Evolutionary conservation across 2,329 filamentous ascomycete genomes (phyloP).

Genomic region (Arthrobotrys musiformis): DNA sequence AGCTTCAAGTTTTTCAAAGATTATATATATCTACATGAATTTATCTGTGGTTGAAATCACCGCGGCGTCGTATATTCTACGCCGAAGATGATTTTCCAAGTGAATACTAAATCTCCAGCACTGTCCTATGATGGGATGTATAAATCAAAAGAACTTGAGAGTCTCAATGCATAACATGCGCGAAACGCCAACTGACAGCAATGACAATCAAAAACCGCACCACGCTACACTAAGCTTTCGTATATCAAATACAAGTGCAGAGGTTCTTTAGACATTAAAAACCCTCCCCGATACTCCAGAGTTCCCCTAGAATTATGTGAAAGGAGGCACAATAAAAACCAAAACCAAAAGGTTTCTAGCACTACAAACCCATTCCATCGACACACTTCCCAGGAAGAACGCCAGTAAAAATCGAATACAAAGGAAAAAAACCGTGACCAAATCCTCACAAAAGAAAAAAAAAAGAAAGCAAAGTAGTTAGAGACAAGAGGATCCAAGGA

Average conservation of each 20-base stretch:
- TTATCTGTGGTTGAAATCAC: neutral
- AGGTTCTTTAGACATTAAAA: neutral
- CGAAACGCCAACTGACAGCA: neutral
- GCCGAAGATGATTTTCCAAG: neutral
- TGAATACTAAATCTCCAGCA: neutral
- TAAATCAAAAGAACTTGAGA: neutral
- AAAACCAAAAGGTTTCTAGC: neutral
- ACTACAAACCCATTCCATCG: neutral
- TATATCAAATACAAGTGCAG: neutral
- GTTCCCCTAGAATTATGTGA: neutral
- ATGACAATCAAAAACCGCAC: neutral
- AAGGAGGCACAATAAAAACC: neutral
- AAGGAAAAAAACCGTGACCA: neutral
- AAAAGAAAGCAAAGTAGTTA: neutral
- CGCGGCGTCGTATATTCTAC: neutral
- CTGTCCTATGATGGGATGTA: neutral
- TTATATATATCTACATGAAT: neutral
- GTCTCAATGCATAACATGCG: neutral
- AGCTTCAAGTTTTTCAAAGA: neutral
- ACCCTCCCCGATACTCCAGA: neutral
- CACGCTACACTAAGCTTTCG: too few relatives aligned
- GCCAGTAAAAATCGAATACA: neutral
- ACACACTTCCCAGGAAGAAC: neutral
- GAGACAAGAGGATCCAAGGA: too few relatives aligned
- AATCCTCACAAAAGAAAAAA: neutral